phyloP scores from a whole-genome alignment of 495 filamentous ascomycete species.

The Xylaria longipes region DNA sequence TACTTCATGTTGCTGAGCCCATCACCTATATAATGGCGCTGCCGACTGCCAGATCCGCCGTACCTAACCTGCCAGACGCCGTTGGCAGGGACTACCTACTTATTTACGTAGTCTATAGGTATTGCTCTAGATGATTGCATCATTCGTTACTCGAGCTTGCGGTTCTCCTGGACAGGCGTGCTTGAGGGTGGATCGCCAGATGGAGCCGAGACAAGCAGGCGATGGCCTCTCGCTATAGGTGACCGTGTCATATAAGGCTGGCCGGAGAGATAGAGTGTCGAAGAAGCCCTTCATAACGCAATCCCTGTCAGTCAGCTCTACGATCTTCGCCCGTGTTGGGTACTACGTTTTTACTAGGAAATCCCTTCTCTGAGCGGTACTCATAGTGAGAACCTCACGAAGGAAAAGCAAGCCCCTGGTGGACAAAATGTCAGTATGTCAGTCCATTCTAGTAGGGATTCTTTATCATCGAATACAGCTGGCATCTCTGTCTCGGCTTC shows the following conservation, averaged over 20 bases:
- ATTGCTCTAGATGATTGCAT: too few species aligned
- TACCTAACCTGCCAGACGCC: too few species aligned
- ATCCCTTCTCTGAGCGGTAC: not conserved
- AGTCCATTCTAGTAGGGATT: not conserved
- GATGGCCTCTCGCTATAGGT: slow-evolving; percentile 1
- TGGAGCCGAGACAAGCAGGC: too few species aligned
- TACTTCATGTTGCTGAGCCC: too few species aligned
- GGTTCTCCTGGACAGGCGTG: too few species aligned
- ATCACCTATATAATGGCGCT: too few species aligned
- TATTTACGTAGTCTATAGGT: too few species aligned
- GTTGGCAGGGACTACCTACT: too few species aligned
- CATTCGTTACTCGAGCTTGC: too few species aligned
- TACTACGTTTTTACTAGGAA: slow-evolving; percentile 9
- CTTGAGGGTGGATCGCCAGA: too few species aligned
- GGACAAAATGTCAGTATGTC: not conserved
- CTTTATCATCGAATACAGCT: not conserved
- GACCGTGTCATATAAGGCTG: not conserved
- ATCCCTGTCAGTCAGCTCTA: not conserved
- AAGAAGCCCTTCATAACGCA: not conserved
- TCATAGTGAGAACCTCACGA: not conserved
- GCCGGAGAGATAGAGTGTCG: not conserved
- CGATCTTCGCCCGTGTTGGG: not conserved
- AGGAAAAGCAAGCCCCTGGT: slow-evolving; percentile 8
- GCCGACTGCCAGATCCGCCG: too few species aligned
- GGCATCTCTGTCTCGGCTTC: not conserved